Percentiles rank a stretch among this genome's conserved stretches.
phyloP scores from a whole-genome alignment of 164 flowering plant genomes.

The Vitis rotundifolia region DNA sequence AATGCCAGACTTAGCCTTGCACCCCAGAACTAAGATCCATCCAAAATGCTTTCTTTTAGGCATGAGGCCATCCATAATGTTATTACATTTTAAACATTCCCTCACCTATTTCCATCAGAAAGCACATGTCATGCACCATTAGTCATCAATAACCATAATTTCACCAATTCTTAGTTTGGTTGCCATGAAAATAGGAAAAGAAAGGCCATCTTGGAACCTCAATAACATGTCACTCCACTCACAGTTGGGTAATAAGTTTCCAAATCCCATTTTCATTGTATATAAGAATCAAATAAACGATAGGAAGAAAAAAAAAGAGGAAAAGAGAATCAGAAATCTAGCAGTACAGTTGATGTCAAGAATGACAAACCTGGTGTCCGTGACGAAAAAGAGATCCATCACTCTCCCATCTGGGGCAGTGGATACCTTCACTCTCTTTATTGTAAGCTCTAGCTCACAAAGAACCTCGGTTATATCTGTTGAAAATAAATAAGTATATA shows the following conservation, averaged over 20 bases:
- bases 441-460: constrained; percentile 3
- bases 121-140: background rate
- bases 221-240: background rate
- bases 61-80: too few species aligned
- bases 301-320: too few species aligned
- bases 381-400: constrained; percentile 9
- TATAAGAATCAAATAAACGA: background rate
- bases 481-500: too few species aligned
- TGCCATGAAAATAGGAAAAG: background rate
- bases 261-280: background rate
- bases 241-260: background rate
- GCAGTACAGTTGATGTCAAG: background rate
- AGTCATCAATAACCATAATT: background rate
- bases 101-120: background rate
- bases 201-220: background rate
- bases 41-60: too few species aligned
- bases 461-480: constrained; percentile 6
- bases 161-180: background rate
- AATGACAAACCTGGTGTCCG: constrained; percentile 40
- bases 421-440: constrained; percentile 3
- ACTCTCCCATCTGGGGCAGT: constrained; percentile 14
- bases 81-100: too few species aligned
- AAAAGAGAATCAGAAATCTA: background rate
- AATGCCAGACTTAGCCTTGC: too few species aligned
- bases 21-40: too few species aligned